Conservation (phyloP, 75 land plant genomes). For the Isoetes taiwanensis region DNA sequence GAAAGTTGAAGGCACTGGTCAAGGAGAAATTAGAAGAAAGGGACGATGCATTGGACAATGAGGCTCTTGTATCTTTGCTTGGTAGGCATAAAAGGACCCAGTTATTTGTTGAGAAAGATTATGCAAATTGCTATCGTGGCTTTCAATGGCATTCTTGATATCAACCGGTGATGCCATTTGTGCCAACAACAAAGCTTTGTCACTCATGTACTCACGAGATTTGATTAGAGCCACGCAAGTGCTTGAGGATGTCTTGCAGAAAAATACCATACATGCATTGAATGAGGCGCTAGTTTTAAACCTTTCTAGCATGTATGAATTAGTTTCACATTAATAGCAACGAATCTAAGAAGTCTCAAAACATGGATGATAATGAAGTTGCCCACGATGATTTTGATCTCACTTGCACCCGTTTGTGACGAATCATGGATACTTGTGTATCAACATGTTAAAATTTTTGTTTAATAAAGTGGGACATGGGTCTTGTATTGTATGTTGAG, state of each 20-base stretch:
- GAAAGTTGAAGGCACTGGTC: too few relatives aligned
- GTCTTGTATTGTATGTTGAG: too few relatives aligned
- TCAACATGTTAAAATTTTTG: too few relatives aligned
- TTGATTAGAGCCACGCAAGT: conserved; percentile 4
- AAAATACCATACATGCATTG: neutral
- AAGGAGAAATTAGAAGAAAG: too few relatives aligned
- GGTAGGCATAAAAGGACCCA: too few relatives aligned
- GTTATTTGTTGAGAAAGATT: too few relatives aligned
- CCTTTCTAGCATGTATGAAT: conserved; percentile 4
- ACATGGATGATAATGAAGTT: neutral
- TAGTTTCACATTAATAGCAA: neutral
- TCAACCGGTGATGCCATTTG: neutral
- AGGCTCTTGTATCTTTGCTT: too few relatives aligned
- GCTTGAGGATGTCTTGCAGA: conserved; percentile 1
- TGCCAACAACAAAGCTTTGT: conserved; percentile 5
- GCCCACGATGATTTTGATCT: neutral
- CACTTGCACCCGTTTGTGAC: conserved; percentile 4
- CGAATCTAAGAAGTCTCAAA: neutral
- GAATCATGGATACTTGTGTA: too few relatives aligned
- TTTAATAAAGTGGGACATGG: too few relatives aligned
- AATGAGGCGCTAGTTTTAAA: neutral
- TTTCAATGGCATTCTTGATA: too few relatives aligned
- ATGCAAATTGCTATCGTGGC: too few relatives aligned
- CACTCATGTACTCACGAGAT: conserved; percentile 6
- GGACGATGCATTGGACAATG: too few relatives aligned